Evolutionary conservation across 352 stramenopile genomes (phyloP), one percentile per base, ranked within the genome.

Genomic region (Globisporangium spinosum): DNA sequence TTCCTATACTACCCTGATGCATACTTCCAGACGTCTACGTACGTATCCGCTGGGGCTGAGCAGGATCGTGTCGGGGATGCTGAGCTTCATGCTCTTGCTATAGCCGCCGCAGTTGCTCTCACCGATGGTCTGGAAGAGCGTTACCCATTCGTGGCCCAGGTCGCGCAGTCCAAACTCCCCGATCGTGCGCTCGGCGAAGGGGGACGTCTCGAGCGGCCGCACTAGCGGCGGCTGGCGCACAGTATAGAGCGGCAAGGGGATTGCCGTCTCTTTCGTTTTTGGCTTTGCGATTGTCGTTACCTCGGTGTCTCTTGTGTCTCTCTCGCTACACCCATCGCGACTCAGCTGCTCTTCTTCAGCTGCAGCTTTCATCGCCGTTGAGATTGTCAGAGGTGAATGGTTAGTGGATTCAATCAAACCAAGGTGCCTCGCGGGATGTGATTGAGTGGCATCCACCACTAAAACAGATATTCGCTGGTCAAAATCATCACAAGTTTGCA

Each of bases 121-220:
- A n/a, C 70, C 68, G n/a, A 90, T 77, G 9, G 67, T 74, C 57
- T 85, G 77, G 57, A 89, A 89, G 2, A 90, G 53, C 12, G 75
- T 72, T 3, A 90, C 73, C 82, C 82, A 90, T 68, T 90, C 82
- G 49, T 81, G 72, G 0, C 77, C 82, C 9, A 90, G 70, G 57
- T 90, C 80, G 10, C 68, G 59, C 8, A 80, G 58, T 8, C 73
- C 74, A 15, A 74, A 78, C 23, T 67, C 67, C 5, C 32, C 43
- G 29, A 61, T 67, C 0, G 72, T 82, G 45, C 58, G 73, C 34
- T 80, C 72, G 0, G 70, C 68, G 38, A 90, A 88, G 8, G 47
- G 10, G 15, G 82, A 89, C 10, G 68, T 56, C 8, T 76, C 53
- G 47, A 83, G 71, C 7, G 82, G 74, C 58, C 89, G 82, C 20